Base-by-base conservation (phyloP, 2,329 filamentous ascomycete species). In the Fusarium sp. region DNA sequence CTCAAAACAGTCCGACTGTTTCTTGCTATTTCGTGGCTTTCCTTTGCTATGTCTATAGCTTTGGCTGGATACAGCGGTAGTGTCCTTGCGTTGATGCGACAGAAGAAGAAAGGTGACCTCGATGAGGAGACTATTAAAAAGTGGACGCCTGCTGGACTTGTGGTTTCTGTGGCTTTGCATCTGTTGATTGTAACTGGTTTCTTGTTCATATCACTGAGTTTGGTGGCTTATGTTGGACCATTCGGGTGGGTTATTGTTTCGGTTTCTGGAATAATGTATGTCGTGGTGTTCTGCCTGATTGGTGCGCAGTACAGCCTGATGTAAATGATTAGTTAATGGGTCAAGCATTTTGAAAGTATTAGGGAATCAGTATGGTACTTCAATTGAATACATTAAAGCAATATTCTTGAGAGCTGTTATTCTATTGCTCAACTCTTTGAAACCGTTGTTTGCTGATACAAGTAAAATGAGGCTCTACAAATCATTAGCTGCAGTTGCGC, bases 221-320 rank as follows among this genome's bases (percentile, higher is more conserved):
- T 53, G 38, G 50, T 53, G 26, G 50, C 50, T 1, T 53, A 53
- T 3, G 38, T 53, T 19, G 50, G 50, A 1, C 1, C 38, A 6
- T 53, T 53, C 13, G 50, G 50, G 9, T 53, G 50, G 50, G 50
- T 43, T 24, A 53, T 53, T 11, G 50, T 53, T 6, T 43, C 50
- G 4, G 15, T 42, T 43, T 42, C 50, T 19, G 50, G 50, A 1
- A 2, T 42, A 3, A 53, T 53, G 50, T 53, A 53, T 19, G 2
- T 43, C 0, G 38, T 53, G 7, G 38, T 53, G 0, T 53, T 42
- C 2, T 53, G 26, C 5, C 15, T 53, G 11, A 14, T 53, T 24
- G 14, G 26, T 33, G 50, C 50, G 19, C 50, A 53, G 15, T 53
- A 19, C 11, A 15, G 10, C 10, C 28, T 31, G 28, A 31, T 11